Conservation (phyloP, 2,329 filamentous ascomycete genomes). For the Huntiella moniliformis region DNA sequence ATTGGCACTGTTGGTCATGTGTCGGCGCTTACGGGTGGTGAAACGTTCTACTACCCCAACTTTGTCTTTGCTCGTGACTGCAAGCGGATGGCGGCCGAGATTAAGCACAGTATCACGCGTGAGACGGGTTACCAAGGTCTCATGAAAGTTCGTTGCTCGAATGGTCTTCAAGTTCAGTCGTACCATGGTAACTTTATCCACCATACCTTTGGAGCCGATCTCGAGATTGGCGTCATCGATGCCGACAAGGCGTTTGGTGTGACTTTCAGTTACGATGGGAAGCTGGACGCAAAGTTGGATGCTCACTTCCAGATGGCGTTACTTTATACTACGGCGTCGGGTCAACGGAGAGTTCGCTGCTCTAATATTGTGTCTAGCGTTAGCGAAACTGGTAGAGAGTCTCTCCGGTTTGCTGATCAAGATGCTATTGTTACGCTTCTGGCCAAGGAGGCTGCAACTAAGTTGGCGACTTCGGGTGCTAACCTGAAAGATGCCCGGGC, state of each 20-base stretch:
- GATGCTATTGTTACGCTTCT: constrained; percentile 79
- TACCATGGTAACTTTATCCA: constrained; percentile 96
- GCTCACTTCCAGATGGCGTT: constrained; percentile 94
- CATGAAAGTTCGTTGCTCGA: constrained; percentile 97
- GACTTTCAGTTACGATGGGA: constrained; percentile 87
- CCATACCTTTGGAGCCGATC: constrained; percentile 82
- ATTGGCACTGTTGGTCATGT: constrained; percentile 84
- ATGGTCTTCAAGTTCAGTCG: constrained; percentile 77
- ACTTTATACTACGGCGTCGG: constrained; percentile 79
- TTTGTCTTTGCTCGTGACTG: constrained; percentile 77
- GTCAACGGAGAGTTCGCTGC: constrained; percentile 78
- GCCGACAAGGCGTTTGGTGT: constrained; percentile 86
- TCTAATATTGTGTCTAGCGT: constrained; percentile 87
- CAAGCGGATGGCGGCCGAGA: constrained; percentile 65
- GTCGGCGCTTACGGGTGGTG: constrained; percentile 75
- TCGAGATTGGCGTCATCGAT: constrained; percentile 84
- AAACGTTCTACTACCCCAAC: constrained; percentile 93
- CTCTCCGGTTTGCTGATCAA: constrained; percentile 87
- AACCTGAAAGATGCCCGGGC: constrained; percentile 71
- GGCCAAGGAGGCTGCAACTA: constrained; percentile 84
- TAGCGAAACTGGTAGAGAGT: constrained; percentile 64
- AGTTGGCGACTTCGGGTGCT: constrained; percentile 50
- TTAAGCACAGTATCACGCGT: constrained; percentile 67
- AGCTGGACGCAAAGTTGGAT: constrained; percentile 89
- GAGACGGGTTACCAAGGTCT: constrained; percentile 90